A percentile compares a stretch with the other conserved stretches of the same genome.
These are phyloP conservation scores for Zygoascus ofunaensis DNA, from an alignment of 805 yeast genomes.

Conservation along the genomic window DNA sequence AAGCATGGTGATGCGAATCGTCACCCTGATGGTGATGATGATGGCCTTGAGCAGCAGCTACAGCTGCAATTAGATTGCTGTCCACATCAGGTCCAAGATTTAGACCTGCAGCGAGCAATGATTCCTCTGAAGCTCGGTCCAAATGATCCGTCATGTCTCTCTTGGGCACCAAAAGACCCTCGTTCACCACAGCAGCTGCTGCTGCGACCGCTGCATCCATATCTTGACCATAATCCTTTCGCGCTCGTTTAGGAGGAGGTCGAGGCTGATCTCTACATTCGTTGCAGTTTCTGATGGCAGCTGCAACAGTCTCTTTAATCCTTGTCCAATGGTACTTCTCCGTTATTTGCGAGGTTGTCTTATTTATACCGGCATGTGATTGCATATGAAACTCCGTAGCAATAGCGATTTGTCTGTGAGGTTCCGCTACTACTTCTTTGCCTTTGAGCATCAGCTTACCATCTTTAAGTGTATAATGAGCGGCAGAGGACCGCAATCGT, in stretches of 20 bases:
- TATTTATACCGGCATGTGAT: slow-evolving; percentile 82
- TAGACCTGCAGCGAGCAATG: slow-evolving; percentile 12
- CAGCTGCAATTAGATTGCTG: slow-evolving; percentile 48
- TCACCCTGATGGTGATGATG: slow-evolving; percentile 1
- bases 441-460: slow-evolving; percentile 72
- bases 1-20: slow-evolving; percentile 4
- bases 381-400: slow-evolving; percentile 60
- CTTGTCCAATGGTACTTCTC: slow-evolving; percentile 87
- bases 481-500: slow-evolving; percentile 67
- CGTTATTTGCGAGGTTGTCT: slow-evolving; percentile 66
- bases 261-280: slow-evolving; percentile 50
- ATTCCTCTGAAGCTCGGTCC: background rate
- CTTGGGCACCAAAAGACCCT: background rate
- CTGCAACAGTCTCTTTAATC: slow-evolving; percentile 77
- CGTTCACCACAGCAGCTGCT: slow-evolving; percentile 2
- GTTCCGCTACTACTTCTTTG: slow-evolving; percentile 74
- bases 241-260: slow-evolving; percentile 20
- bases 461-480: slow-evolving; percentile 60
- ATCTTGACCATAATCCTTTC: slow-evolving; percentile 23
- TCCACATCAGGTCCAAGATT: slow-evolving; percentile 35
- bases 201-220: slow-evolving; percentile 13
- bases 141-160: slow-evolving; percentile 1
- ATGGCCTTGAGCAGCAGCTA: slow-evolving; percentile 38
- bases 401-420: slow-evolving; percentile 62
- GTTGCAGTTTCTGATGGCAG: slow-evolving; percentile 65